Base-by-base conservation (phyloP, 228 moss, liverwort and hornwort genomes). In the Sphagnum magellanicum region DNA sequence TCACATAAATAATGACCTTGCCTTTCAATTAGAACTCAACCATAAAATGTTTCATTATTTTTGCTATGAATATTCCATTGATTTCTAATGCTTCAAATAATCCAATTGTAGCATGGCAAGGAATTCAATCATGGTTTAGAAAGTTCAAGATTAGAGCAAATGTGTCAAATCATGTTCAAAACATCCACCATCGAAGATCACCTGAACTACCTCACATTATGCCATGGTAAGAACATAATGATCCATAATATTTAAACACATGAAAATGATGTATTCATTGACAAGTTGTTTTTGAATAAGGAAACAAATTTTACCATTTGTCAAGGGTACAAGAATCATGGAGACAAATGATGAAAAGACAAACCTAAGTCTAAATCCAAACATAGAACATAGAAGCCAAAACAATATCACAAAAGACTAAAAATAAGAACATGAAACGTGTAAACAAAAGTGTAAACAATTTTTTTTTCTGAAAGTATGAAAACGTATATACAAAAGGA, bases 381-480 rank as follows among this genome's bases (percentile, higher is more conserved):
- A 32, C 71, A 65, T 81, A 81, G 60, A 81, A 76, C 68, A 75
- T 68, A 17, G 81, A 81, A 51, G 72, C 51, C 65, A 81, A 81
- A 51, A 81, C 50, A 16, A 85, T 78, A 63, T 75, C 76, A 58
- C 76, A 81, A 70, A 81, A 81, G 65, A 79, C 72, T 65, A 81
- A 76, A 67, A 76, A 78, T 67, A 79, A 59, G 61, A 74, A 76
- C 68, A 85, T 62, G 65, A 74, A 76, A 5, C 74, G 79, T 13
- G 63, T 72, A 49, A 77, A 75, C 11, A 79, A 73, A 47, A 75
- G 81, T 59, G 76, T 78, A 71, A 74, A 65, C 7, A 72, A 68
- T 74, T 85, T 79, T 4, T 85, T 81, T n/a, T 79, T 73, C 72
- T 85, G 79, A 78, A 85, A 81, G 59, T 79, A 81, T 70, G 81